phyloP scores from a whole-genome alignment of 768 basidiomycete genomes.

The Podaxis rugospora region DNA sequence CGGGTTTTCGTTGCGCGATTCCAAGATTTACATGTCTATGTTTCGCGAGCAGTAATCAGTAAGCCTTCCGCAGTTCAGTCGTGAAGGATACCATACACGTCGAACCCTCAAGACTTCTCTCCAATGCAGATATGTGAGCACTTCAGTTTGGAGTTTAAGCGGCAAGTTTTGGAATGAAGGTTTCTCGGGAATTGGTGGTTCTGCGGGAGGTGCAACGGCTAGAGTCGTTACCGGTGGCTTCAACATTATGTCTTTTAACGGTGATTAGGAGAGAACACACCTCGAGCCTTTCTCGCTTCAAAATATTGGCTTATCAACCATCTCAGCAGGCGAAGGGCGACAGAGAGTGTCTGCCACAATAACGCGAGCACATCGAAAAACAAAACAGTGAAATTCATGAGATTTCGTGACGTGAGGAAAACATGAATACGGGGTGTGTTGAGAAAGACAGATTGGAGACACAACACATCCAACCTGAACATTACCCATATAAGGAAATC shows the following conservation, averaged over 20 bases:
- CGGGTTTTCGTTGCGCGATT: slow-evolving; percentile 10
- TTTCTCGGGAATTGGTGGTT: not conserved
- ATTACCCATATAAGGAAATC: slow-evolving; percentile 6
- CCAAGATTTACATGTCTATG: slow-evolving; percentile 11
- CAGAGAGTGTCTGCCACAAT: slow-evolving; percentile 1
- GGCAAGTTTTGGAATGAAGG: slow-evolving; percentile 10
- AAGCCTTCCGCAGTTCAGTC: not conserved
- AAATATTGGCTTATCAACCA: slow-evolving; percentile 9
- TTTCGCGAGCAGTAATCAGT: not conserved
- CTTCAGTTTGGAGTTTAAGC: slow-evolving; percentile 5
- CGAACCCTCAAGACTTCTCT: slow-evolving; percentile 10
- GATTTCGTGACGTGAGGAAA: not conserved
- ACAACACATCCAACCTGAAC: slow-evolving; percentile 4
- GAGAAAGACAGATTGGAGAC: not conserved
- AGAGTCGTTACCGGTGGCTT: not conserved
- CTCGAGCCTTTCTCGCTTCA: slow-evolving; percentile 2
- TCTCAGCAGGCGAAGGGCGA: slow-evolving; percentile 6
- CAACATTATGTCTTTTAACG: not conserved
- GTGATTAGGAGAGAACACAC: not conserved
- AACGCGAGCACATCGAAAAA: not conserved
- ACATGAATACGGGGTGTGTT: not conserved
- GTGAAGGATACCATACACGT: not conserved
- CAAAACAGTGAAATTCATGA: slow-evolving; percentile 10
- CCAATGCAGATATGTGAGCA: slow-evolving; percentile 9
- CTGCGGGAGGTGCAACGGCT: slow-evolving; percentile 1